Conservation (phyloP, 1,139 yeast species). For the Protomyces pachydermus region DNA sequence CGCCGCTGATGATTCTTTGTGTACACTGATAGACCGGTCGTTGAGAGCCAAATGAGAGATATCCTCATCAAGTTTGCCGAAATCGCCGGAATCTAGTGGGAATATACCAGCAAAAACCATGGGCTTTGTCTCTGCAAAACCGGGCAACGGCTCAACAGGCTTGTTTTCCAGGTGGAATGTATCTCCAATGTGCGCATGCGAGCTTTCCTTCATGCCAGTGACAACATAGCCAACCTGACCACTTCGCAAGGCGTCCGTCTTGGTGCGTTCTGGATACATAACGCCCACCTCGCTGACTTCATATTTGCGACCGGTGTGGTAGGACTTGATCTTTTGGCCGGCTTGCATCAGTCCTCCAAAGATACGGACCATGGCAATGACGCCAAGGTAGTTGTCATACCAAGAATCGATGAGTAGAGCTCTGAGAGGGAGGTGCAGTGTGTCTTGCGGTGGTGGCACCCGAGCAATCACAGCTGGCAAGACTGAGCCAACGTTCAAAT, state of each 20-base stretch:
- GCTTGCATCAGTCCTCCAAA: constrained; percentile 74
- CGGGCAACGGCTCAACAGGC: constrained; percentile 74
- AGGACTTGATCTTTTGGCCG: constrained; percentile 72
- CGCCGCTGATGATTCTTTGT: constrained; percentile 88
- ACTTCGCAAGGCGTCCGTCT: constrained; percentile 60
- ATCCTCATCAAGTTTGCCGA: constrained; percentile 82
- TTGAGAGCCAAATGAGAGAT: constrained; percentile 81
- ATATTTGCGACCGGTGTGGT: constrained; percentile 68
- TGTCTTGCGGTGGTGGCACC: constrained; percentile 70
- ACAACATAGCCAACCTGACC: constrained; percentile 86
- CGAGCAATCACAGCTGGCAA: constrained; percentile 74
- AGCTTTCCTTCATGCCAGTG: constrained; percentile 86
- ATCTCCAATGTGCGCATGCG: constrained; percentile 88
- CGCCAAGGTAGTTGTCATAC: constrained; percentile 93
- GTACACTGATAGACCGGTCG: constrained; percentile 84
- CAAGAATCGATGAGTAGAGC: constrained; percentile 89
- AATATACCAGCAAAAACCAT: constrained; percentile 93
- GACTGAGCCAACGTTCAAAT: constrained; percentile 66
- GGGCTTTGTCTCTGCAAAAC: constrained; percentile 94
- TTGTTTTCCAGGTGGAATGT: constrained; percentile 71
- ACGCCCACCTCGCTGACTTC: constrained; percentile 92
- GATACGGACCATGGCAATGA: constrained; percentile 76
- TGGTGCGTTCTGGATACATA: constrained; percentile 79
- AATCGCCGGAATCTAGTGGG: constrained; percentile 92
- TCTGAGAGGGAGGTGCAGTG: constrained; percentile 53